Base-by-base conservation (phyloP, 306 rosid genomes). In the Lablab purpureus region DNA sequence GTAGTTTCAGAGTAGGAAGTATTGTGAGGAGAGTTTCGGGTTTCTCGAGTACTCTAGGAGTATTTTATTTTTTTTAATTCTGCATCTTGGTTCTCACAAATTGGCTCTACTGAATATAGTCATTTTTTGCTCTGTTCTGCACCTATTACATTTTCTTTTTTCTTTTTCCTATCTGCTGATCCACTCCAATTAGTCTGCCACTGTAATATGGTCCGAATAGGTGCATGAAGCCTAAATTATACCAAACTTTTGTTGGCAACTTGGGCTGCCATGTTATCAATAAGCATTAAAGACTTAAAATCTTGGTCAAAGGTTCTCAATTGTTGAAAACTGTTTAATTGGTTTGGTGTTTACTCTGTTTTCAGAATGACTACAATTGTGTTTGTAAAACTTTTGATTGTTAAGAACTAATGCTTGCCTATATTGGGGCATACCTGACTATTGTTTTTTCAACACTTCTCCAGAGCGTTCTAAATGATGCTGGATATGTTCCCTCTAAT, bases 401-500 rank as follows among this genome's bases (percentile, higher is more conserved):
- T 51, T 10, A 65, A 36, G 58, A 65, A 36, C 25, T 25, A 59
- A 52, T 54, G 41, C 30, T 70, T 64, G 12, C 51, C 50, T 83
- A 52, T 65, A 60, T 72, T 18, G 21, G 54, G 2, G 18, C 73
- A 25, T 73, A 45, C 54, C 78, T 86, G 72, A 83, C 55, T 43
- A 27, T 60, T 58, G 37, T 62, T 37, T 63, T 68, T 67, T 32
- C 51, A 36, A 82, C 13, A 36, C 75, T 82, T 71, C 55, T 79
- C 66, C 94, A 95, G 99, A 65, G 67, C 41, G 93, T 95, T 84
- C 87, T 95, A 76, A 82, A 78, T 50, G 90, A 90, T 4, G 99
- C 90, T 58, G 99, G 99, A 84, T 95, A 90, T 75, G 68, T 90
- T 49, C 93, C 98, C 7, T 95, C 99, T 13, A 89, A 95, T 84